These are phyloP conservation scores for Phytophthora pseudosyringae DNA, from an alignment of 352 stramenopile species.

Conservation along the genomic window DNA sequence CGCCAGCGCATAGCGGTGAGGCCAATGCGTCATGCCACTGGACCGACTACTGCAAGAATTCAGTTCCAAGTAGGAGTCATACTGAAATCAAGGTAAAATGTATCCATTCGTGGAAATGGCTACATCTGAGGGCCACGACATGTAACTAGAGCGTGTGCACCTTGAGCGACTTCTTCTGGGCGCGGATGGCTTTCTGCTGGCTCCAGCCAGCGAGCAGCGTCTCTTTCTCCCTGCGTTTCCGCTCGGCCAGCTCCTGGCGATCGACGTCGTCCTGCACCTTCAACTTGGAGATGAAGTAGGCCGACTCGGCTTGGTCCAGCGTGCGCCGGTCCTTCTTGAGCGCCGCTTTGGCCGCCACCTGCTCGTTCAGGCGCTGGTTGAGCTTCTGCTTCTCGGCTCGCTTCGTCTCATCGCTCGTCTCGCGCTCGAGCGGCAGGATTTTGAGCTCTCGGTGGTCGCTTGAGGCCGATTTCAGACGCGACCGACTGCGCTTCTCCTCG, in stretches of 20 bases:
- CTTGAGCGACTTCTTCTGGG: conserved; percentile 31
- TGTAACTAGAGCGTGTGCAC: conserved; percentile 12
- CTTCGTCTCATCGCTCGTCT: conserved; percentile 36
- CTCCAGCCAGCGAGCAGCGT: conserved; percentile 50
- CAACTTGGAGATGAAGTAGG: conserved; percentile 62
- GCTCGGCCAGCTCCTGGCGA: conserved; percentile 26
- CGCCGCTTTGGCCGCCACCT: conserved; percentile 52
- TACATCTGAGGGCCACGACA: conserved; percentile 10
- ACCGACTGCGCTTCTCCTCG: conserved; percentile 39
- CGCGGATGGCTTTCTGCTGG: conserved; percentile 49
- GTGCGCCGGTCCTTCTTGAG: conserved; percentile 42
- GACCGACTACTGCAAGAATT: conserved; percentile 10
- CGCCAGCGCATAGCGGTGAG: neutral
- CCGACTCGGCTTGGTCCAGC: conserved; percentile 63
- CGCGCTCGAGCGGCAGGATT: conserved; percentile 52
- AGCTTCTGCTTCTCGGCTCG: conserved; percentile 52
- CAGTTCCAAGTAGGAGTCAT: conserved; percentile 4
- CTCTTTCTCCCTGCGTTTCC: conserved; percentile 44
- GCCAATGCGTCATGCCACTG: conserved; percentile 6
- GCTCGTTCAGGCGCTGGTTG: conserved; percentile 47
- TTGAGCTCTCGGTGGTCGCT: conserved; percentile 26
- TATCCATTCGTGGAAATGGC: conserved; percentile 2
- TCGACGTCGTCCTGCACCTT: conserved; percentile 45
- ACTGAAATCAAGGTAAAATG: conserved; percentile 22
- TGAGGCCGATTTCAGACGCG: conserved; percentile 18